A percentile compares a stretch with the other conserved stretches of the same genome.
phyloP scores from a whole-genome alignment of 139 green algal species.

The Coelastrella sp. region DNA sequence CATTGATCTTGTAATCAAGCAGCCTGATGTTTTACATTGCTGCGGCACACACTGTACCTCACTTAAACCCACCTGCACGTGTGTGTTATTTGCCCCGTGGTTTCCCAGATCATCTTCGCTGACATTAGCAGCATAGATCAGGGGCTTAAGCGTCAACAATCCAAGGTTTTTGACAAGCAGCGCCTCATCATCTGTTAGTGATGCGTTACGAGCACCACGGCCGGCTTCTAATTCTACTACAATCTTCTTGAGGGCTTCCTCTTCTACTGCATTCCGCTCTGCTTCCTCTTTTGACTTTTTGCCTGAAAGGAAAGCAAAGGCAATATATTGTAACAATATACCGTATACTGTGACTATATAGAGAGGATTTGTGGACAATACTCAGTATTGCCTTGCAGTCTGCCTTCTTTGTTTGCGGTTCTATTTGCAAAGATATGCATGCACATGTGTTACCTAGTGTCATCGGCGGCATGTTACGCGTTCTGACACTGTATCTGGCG shows the following conservation, averaged over 20 bases:
- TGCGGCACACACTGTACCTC: background rate
- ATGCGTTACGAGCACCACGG: constrained; percentile 78
- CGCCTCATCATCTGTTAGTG: constrained; percentile 84
- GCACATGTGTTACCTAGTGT: no score
- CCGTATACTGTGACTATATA: no score
- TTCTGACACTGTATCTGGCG: no score
- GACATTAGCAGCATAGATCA: constrained; percentile 96
- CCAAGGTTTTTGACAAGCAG: constrained; percentile 74
- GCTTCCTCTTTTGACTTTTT: constrained; percentile 84
- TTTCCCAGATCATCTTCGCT: constrained; percentile 90
- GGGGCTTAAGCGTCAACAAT: constrained; percentile 91
- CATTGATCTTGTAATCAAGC: no score
- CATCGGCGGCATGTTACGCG: no score
- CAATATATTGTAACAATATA: background rate
- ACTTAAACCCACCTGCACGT: constrained; percentile 76
- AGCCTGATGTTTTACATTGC: background rate
- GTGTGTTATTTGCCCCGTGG: constrained; percentile 80
- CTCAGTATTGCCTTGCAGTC: no score
- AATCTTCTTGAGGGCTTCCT: constrained; percentile 77
- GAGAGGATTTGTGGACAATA: no score
- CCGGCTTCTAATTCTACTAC: constrained; percentile 49
- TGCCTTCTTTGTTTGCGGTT: no score
- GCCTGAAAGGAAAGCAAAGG: constrained; percentile 41
- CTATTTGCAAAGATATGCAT: no score
- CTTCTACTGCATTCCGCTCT: constrained; percentile 79